phyloP scores from a whole-genome alignment of 2,329 filamentous ascomycete genomes.

The Aspergillus sp. region DNA sequence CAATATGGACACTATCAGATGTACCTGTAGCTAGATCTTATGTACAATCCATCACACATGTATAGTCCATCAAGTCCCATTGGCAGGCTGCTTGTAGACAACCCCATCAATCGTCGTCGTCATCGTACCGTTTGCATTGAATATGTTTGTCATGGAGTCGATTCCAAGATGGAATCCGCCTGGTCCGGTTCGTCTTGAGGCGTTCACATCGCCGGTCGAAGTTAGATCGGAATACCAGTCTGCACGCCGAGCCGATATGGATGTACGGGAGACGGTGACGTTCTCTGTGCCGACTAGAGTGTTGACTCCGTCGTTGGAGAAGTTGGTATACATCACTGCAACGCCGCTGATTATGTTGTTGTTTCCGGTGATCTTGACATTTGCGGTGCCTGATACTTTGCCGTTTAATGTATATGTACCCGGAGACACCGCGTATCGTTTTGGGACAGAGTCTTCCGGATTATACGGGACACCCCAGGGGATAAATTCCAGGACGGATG shows the following conservation, averaged over 20 bases:
- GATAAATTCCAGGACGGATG: constrained; percentile 21
- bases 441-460: constrained; percentile 8
- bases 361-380: constrained; percentile 2
- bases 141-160: constrained; percentile 41
- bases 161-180: constrained; percentile 43
- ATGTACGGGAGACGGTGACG: constrained; percentile 28
- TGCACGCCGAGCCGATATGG: constrained; percentile 21
- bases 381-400: constrained; percentile 12
- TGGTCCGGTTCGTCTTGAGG: constrained; percentile 41
- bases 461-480: constrained; percentile 20
- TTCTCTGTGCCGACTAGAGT: constrained; percentile 38
- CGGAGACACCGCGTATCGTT: not conserved
- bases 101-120: constrained; percentile 39
- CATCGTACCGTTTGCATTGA: constrained; percentile 44
- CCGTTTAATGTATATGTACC: constrained; percentile 21
- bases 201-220: constrained; percentile 29
- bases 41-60: too few relatives aligned
- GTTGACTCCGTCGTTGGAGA: constrained; percentile 36
- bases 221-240: constrained; percentile 44
- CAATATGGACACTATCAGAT: too few relatives aligned
- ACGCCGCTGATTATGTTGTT: constrained; percentile 24
- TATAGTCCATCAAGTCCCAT: constrained; percentile 26
- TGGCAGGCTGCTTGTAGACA: constrained; percentile 40
- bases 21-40: too few relatives aligned
- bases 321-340: constrained; percentile 37